Evolutionary conservation across 1,284 basidiomycete species (phyloP).

Genomic region (Leccinum brunneo-olivaceum): DNA sequence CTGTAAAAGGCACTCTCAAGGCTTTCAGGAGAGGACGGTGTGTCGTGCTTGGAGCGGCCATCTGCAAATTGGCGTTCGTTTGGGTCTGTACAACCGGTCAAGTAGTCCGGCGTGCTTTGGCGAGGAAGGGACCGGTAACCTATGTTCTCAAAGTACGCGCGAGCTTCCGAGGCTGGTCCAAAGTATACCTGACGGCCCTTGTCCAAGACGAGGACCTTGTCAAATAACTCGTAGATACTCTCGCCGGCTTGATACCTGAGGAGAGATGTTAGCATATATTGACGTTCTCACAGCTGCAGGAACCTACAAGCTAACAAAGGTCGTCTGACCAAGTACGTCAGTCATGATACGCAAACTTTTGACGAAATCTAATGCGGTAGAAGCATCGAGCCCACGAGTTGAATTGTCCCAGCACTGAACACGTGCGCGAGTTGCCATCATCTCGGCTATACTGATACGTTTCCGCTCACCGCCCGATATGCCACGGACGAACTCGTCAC

Average conservation of each 20-base stretch:
- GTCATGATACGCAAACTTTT: constrained; percentile 72
- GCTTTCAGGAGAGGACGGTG: constrained; percentile 67
- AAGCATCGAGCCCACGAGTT: constrained; percentile 81
- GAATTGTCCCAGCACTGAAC: constrained; percentile 84
- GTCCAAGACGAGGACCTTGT: constrained; percentile 76
- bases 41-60: constrained; percentile 56
- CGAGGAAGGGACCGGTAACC: constrained; percentile 72
- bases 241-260: constrained; percentile 78
- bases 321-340: constrained; percentile 70
- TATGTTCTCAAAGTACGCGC: constrained; percentile 70
- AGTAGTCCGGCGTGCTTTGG: constrained; percentile 75
- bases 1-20: constrained; percentile 66
- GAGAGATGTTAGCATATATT: constrained; percentile 13
- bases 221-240: constrained; percentile 71
- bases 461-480: constrained; percentile 84
- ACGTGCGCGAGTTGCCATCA: constrained; percentile 72
- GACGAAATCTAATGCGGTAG: constrained; percentile 76
- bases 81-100: constrained; percentile 75
- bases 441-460: constrained; percentile 84
- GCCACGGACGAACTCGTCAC: constrained; percentile 79
- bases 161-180: constrained; percentile 66
- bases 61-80: constrained; percentile 83
- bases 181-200: constrained; percentile 82
- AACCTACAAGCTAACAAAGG: constrained; percentile 68
- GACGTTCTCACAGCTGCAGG: constrained; percentile 9